phyloP scores from a whole-genome alignment of 2,329 filamentous ascomycete species.

The Aspergillus persii region DNA sequence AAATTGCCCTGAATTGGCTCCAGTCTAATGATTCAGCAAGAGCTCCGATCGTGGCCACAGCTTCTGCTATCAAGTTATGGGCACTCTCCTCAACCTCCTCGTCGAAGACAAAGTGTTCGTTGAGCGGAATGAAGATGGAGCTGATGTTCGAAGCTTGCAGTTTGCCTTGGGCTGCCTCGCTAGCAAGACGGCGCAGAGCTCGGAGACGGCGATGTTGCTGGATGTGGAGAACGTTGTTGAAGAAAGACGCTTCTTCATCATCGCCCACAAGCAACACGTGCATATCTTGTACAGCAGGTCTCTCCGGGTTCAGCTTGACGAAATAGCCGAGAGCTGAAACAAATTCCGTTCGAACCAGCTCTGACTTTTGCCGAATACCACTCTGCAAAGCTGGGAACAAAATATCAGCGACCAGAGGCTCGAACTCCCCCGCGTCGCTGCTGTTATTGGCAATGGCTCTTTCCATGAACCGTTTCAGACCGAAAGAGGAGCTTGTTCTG shows the following conservation, averaged over 20 bases:
- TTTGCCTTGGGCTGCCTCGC: slow-evolving; percentile 61
- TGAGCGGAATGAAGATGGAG: slow-evolving; percentile 82
- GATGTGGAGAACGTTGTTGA: slow-evolving; percentile 87
- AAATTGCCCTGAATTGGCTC: slow-evolving; percentile 81
- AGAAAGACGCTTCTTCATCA: slow-evolving; percentile 83
- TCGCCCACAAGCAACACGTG: slow-evolving; percentile 65
- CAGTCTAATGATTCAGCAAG: slow-evolving; percentile 78
- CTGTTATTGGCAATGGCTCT: slow-evolving; percentile 51
- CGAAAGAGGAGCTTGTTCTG: slow-evolving; percentile 76
- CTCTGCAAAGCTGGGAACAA: slow-evolving; percentile 73
- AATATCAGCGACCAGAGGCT: slow-evolving; percentile 61
- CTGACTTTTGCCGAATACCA: slow-evolving; percentile 74
- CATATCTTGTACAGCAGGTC: slow-evolving; percentile 72
- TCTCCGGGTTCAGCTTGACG: slow-evolving; percentile 66
- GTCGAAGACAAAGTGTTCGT: slow-evolving; percentile 93
- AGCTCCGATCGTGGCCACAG: slow-evolving; percentile 74
- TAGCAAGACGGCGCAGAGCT: slow-evolving; percentile 73
- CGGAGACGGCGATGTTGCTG: slow-evolving; percentile 82
- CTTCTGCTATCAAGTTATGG: slow-evolving; percentile 81
- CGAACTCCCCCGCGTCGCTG: slow-evolving; percentile 45
- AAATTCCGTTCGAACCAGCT: slow-evolving; percentile 80
- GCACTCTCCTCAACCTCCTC: slow-evolving; percentile 72
- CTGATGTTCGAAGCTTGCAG: slow-evolving; percentile 76
- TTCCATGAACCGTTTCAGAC: slow-evolving; percentile 74
- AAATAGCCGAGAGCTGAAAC: slow-evolving; percentile 76